Evolutionary conservation across 768 basidiomycete species (phyloP), one percentile per base, ranked within the genome.

Genomic region (Psilocybe cyanescens): DNA sequence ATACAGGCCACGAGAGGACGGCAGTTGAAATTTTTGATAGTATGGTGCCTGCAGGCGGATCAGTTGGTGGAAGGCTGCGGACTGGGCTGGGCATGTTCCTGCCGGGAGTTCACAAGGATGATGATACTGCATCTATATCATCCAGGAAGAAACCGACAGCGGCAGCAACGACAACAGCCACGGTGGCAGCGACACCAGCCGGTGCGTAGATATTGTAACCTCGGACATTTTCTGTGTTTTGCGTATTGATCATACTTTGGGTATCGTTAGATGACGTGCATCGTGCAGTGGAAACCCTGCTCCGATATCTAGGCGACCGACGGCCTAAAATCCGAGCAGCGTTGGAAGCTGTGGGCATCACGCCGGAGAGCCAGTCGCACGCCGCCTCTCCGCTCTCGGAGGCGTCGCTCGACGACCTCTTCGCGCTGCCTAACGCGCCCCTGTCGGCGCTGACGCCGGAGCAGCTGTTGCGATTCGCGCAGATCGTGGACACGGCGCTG

Each of bases 401-500:
- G 59, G 83, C 85, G 1, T 84, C 93, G 1, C 78, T 88, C 0
- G 83, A 87, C 6, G 90, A 96, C 44, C 84, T 99, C 9, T 88
- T 94, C 55, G 79, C 81, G 0, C 76, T 96, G 8, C 96, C 97
- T 0, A 88, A 92, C 61, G 81, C 86, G 0, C 88, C 94, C 0
- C 76, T 95, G 48, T 77, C 85, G 0, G 79, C 84, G 3, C 79
- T 98, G 19, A 89, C 86, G 0, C 90, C 95, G 2, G 92, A 92
- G 61, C 91, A 97, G 64, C 81, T 99, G 5, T 79, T 96, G 39
- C 84, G 93, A 17, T 93, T 90, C 58, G 95, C 95, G 0, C 96
- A 98, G 75, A 88, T 99, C 35, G 91, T 98, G 28, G 94, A 99
- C 68, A 98, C 97, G 1, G 96, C 93, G 8, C 76, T 99, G 65